Evolutionary conservation across 179 eudicot species (phyloP), one percentile per base, ranked within the genome.

Genomic region (Beta corolliflora): DNA sequence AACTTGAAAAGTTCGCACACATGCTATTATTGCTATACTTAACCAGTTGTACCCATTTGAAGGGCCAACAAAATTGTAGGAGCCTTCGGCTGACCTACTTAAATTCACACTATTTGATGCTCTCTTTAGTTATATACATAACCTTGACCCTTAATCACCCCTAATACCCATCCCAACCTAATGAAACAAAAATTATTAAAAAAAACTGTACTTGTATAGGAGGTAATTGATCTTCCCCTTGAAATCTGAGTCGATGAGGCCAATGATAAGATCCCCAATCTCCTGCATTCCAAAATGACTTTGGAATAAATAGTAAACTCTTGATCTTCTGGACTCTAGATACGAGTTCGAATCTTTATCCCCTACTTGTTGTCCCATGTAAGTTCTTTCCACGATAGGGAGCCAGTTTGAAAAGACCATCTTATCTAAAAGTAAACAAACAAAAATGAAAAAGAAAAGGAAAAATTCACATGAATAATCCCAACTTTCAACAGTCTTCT

Each of bases 61-160:
- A 46, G 70, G 63, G 59, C 29, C 41, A 73, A 41, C 70, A 81
- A 81, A 81, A 81, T 55, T 69, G 80, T 68, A 75, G 80, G 83
- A 68, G 83, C 83, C 83, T 81, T 81, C 80, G 83, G 83, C 83
- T 50, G 31, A 70, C 83, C 83, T 76, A 81, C 83, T 68, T 31
- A 81, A 46, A 66, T 54, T 21, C 78, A 59, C 36, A 59, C 54
- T 41, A 15, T 9, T 75, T 56, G 44, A 29, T 54, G 29, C 71
- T 71, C 36, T 48, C n/a, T 52, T 48, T 59, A 44, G 14, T 29
- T 36, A 81, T 64, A 74, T 76, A 46, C 64, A 81, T 63, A 68
- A 67, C 41, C 44, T 60, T 71, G 12, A 64, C 74, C 68, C 65
- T 36, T 36, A 1, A 64, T n/a, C 53, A 14, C 53, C 19, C 36